Evolutionary conservation across 2,329 filamentous ascomycete species (phyloP).

Genomic region (Ilyonectria sp.): DNA sequence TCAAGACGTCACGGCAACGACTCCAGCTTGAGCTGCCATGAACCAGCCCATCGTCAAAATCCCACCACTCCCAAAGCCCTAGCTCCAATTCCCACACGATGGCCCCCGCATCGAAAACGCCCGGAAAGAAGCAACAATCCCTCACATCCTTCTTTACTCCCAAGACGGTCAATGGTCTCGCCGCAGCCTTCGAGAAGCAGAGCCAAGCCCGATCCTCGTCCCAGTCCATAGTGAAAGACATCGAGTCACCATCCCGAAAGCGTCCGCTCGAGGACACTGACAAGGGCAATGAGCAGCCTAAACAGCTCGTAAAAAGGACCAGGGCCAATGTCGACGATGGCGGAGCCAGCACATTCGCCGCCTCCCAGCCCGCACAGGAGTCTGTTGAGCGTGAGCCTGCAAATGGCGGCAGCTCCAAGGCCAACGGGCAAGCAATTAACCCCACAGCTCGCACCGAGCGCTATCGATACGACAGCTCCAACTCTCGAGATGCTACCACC

Average conservation of each 20-base stretch:
- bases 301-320: constrained; percentile 61
- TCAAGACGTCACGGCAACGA: constrained; percentile 41
- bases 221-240: constrained; percentile 44
- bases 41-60: constrained; percentile 19
- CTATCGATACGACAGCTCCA: constrained; percentile 66
- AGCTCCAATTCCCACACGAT: constrained; percentile 42
- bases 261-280: constrained; percentile 65
- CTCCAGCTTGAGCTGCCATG: constrained; percentile 24
- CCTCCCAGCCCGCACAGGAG: constrained; percentile 32
- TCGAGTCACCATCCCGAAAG: constrained; percentile 59
- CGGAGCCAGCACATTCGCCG: constrained; percentile 53
- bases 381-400: background rate
- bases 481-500: constrained; percentile 51
- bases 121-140: constrained; percentile 80
- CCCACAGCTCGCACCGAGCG: constrained; percentile 62
- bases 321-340: constrained; percentile 58
- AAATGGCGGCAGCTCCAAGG: background rate
- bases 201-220: constrained; percentile 45
- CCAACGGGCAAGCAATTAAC: constrained; percentile 35
- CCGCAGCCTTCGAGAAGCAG: constrained; percentile 55
- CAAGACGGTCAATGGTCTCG: constrained; percentile 66
- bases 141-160: constrained; percentile 90
- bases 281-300: constrained; percentile 58
- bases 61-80: background rate
- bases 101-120: constrained; percentile 56